Base-by-base conservation (phyloP, 306 rosid species). In the Begonia masoniana region DNA sequence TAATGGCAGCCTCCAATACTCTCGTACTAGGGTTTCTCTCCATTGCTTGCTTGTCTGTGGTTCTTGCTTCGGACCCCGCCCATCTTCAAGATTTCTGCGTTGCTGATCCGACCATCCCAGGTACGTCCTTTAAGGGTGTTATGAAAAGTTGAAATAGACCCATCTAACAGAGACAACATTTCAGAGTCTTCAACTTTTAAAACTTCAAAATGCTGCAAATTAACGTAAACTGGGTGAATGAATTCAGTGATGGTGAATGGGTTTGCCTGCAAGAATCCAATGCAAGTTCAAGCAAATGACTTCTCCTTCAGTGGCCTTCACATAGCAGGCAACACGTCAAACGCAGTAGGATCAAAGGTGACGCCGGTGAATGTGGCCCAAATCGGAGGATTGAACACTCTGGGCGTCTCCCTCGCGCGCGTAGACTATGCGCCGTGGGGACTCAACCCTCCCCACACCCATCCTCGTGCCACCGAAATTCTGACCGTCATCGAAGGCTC, bases 11-110 rank as follows among this genome's bases (percentile, higher is more conserved):
- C 42, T 48, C 56, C 41, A 35, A 35, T 16, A 7, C 56, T 47
- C 59, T 65, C 3, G 4, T 65, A 10, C 10, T 65, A 9, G 41
- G 10, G 26, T 11, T 65, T 13, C 35, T 60, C 1, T 52, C 51
- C 16, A 13, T 43, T 6, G 15, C 50, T 46, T 31, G 39, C 39
- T 59, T 63, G 31, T 63, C 63, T 9, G 21, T 59, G 2, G 57
- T 35, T n/a, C 14, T 51, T 7, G 72, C 73, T 16, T 43, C 54
- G 0, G 73, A 70, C 55, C 61, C 49, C 2, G 64, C 24, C 31
- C 72, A 72, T n/a, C 75, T 74, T 19, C 80, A 74, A 58, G 76
- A 74, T 62, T 66, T 74, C 50, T 74, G 76, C n/a, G 76, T 70
- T 12, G 73, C 70, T 5, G 76, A 74, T 59, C 16, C 51, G 17